Evolutionary conservation across 1,284 basidiomycete species (phyloP).

Genomic region (Athelia psychrophila): DNA sequence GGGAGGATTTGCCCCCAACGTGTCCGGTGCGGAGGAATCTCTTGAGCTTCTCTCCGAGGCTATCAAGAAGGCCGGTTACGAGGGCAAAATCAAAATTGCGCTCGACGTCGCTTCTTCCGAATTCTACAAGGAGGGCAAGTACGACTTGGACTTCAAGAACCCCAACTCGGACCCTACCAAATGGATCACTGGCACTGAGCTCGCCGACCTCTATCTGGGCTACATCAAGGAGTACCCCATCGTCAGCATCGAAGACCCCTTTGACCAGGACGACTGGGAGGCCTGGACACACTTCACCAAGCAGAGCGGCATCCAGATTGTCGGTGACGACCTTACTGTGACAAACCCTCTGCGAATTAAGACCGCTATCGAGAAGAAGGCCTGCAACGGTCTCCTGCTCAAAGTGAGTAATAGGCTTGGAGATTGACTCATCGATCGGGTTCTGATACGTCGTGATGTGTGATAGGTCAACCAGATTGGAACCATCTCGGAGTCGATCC

Average conservation of each 20-base stretch:
- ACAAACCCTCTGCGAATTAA: constrained; percentile 98
- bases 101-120: constrained; percentile 99
- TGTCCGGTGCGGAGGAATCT: constrained; percentile 94
- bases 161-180: constrained; percentile 97
- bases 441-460: constrained; percentile 5
- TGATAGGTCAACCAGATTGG: constrained; percentile 94
- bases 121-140: constrained; percentile 99
- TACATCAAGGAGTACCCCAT: constrained; percentile 94
- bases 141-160: constrained; percentile 99
- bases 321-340: constrained; percentile 98
- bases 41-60: constrained; percentile 95
- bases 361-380: constrained; percentile 99
- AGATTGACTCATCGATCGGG: background rate
- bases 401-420: constrained; percentile 62
- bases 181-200: constrained; percentile 92
- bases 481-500: constrained; percentile 98
- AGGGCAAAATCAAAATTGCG: constrained; percentile 98
- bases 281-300: constrained; percentile 94
- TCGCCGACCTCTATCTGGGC: constrained; percentile 90
- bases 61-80: constrained; percentile 97
- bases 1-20: constrained; percentile 99
- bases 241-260: constrained; percentile 98
- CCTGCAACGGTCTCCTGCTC: constrained; percentile 97
- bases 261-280: constrained; percentile 99
- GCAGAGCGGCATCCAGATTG: constrained; percentile 81